Evolutionary conservation across 2,329 filamentous ascomycete species (phyloP), one percentile per base, ranked within the genome.

Genomic region (Alternaria sp.): DNA sequence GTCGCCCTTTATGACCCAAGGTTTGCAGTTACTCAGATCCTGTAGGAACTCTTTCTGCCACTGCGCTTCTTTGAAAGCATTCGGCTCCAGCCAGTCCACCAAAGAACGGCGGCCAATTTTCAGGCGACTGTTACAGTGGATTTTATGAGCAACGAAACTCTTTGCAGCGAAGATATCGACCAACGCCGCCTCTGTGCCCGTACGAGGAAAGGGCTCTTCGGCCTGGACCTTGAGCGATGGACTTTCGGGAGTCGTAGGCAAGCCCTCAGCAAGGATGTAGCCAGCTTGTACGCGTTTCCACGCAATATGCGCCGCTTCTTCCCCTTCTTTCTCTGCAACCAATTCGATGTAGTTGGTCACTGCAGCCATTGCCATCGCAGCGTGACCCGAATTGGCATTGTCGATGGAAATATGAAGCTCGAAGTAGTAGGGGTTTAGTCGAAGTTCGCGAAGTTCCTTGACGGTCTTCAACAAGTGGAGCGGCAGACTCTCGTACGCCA

Each of bases 341-440:
- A 69, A 61, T 30, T 77, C 68, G 21, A 86, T 73, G 62, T 84
- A 85, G n/a, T 66, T 58, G 9, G 60, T 30, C 1, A 75, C 81
- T 15, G 78, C 76, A 21, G 78, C 67, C 59, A 79, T 71, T 2
- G 84, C 83, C 80, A 86, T 85, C 3, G 82, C 82, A 12, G 82
- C 77, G 68, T 86, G 85, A 0, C 85, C 84, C 0, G 80, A 82
- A 61, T 85, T 75, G 5, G 78, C 75, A 66, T 86, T 86, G 66
- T 86, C 85, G 54, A 87, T 86, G 0, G 82, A 79, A 44, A 86
- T 75, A 70, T 86, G 84, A 5, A 87, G 73, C n/a, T 81, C 68
- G 67, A 86, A 87, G 68, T 86, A 86, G 44, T 83, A 82, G 0
- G 80, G 70, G 58, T 84, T 75, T 9, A 86, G 63, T 6, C 73